These are phyloP conservation scores for Curvularia lunata DNA, from an alignment of 2,329 filamentous ascomycete genomes.

Conservation along the genomic window DNA sequence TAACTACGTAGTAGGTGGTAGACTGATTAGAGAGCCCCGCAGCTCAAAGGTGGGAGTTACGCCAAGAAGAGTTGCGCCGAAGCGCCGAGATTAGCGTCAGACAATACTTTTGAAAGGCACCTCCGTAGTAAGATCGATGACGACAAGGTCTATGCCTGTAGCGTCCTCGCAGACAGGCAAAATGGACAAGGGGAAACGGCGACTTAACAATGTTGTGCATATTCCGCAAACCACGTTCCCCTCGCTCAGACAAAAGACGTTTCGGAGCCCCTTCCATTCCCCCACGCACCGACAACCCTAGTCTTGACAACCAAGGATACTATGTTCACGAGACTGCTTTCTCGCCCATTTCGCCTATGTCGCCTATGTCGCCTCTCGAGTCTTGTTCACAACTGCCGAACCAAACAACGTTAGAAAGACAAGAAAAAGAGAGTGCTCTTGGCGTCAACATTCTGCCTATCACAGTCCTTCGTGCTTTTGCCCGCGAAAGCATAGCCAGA, in stretches of 20 bases:
- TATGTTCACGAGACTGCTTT: not conserved
- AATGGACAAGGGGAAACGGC: not conserved
- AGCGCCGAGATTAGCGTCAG: too few species aligned
- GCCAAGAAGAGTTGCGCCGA: too few species aligned
- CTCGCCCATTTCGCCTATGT: too few species aligned
- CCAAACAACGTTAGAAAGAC: not conserved
- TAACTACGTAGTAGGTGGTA: too few species aligned
- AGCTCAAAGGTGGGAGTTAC: too few species aligned
- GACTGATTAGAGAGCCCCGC: too few species aligned
- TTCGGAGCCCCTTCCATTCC: not conserved
- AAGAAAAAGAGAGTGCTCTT: not conserved
- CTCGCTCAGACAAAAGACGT: not conserved
- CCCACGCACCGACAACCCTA: not conserved
- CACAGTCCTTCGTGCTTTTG: not conserved
- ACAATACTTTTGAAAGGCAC: too few species aligned
- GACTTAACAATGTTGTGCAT: not conserved
- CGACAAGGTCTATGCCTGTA: not conserved
- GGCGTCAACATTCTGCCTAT: not conserved
- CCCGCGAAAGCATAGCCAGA: not conserved
- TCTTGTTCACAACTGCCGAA: not conserved
- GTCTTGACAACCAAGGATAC: not conserved
- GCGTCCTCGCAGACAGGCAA: not conserved
- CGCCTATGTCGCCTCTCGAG: too few species aligned
- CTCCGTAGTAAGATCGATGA: not conserved
- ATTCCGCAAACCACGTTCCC: not conserved